A percentile compares a stretch with the other conserved stretches of the same genome.
These are phyloP conservation scores for Mycosarcoma maydis DNA, from an alignment of 1,284 basidiomycete genomes.

Conservation along the genomic window DNA sequence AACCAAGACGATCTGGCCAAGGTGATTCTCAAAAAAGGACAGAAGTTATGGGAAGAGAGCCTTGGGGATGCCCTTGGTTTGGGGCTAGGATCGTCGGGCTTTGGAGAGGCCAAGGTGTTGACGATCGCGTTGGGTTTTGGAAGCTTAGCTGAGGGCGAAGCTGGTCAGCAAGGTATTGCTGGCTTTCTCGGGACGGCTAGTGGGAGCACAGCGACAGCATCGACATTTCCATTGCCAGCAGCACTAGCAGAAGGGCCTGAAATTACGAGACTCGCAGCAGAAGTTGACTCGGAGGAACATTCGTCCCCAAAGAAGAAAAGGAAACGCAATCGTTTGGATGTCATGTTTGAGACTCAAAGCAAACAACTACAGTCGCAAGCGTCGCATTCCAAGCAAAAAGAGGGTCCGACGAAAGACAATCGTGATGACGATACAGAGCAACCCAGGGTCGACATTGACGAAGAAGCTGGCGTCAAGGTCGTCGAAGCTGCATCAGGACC, in stretches of 20 bases:
- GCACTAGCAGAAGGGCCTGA: slow-evolving; percentile 54
- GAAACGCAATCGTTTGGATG: slow-evolving; percentile 33
- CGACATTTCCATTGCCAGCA: no score
- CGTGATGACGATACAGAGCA: not conserved
- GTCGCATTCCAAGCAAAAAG: not conserved
- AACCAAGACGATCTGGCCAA: slow-evolving; percentile 69
- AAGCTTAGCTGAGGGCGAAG: slow-evolving; percentile 81
- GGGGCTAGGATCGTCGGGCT: slow-evolving; percentile 4
- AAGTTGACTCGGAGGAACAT: slow-evolving; percentile 7
- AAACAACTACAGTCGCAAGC: slow-evolving; percentile 16
- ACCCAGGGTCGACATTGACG: not conserved
- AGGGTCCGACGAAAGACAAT: not conserved
- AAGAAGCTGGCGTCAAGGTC: not conserved
- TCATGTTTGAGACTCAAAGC: slow-evolving; percentile 23
- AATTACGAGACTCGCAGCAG: slow-evolving; percentile 9
- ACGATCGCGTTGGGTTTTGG: slow-evolving; percentile 82
- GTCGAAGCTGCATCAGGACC: not conserved
- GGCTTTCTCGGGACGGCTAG: slow-evolving; percentile 75
- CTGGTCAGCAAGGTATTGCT: slow-evolving; percentile 85
- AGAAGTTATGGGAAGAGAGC: slow-evolving; percentile 87
- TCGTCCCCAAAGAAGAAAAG: slow-evolving; percentile 31
- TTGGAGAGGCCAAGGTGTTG: slow-evolving; percentile 71
- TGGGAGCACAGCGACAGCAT: slow-evolving; percentile 29
- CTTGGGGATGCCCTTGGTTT: slow-evolving; percentile 68
- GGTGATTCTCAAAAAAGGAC: slow-evolving; percentile 78